Conservation (phyloP, 805 yeast genomes). For the Saccharomycopsis babjevae region DNA sequence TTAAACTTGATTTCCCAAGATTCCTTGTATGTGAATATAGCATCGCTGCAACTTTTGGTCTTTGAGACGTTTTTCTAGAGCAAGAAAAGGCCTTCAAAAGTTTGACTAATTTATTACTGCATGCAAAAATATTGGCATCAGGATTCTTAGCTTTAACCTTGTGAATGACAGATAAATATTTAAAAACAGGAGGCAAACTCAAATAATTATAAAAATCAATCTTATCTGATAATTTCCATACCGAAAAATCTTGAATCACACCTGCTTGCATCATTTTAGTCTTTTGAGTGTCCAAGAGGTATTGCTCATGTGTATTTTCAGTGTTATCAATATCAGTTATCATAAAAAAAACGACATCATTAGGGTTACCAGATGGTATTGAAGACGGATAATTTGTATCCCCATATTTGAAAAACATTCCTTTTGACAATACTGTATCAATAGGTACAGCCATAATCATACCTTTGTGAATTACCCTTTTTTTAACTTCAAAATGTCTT, state of each 20-base stretch:
- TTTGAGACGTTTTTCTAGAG: neutral
- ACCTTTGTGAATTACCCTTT: slow-evolving; percentile 49
- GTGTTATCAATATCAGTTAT: slow-evolving; percentile 37
- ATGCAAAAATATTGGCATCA: slow-evolving; percentile 29
- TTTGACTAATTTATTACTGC: slow-evolving; percentile 36
- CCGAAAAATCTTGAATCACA: slow-evolving; percentile 29
- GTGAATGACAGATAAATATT: slow-evolving; percentile 21
- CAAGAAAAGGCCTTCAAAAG: neutral
- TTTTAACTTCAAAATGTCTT: slow-evolving; percentile 44
- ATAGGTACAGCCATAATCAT: slow-evolving; percentile 72
- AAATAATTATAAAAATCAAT: slow-evolving; percentile 39
- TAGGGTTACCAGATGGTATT: slow-evolving; percentile 53
- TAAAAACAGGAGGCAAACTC: slow-evolving; percentile 33
- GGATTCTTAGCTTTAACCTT: neutral
- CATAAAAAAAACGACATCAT: slow-evolving; percentile 78
- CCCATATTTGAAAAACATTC: slow-evolving; percentile 30
- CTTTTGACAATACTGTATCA: slow-evolving; percentile 53
- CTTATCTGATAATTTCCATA: slow-evolving; percentile 22
- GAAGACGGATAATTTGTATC: slow-evolving; percentile 25
- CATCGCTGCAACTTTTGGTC: neutral
- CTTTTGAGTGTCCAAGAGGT: slow-evolving; percentile 51
- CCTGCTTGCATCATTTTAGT: slow-evolving; percentile 69
- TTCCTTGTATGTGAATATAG: slow-evolving; percentile 63
- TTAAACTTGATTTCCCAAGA: slow-evolving; percentile 66
- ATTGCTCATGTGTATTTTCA: slow-evolving; percentile 27